These are phyloP conservation scores for Sporopachydermia cereana DNA, from an alignment of 1,139 yeast species.

Conservation along the genomic window DNA sequence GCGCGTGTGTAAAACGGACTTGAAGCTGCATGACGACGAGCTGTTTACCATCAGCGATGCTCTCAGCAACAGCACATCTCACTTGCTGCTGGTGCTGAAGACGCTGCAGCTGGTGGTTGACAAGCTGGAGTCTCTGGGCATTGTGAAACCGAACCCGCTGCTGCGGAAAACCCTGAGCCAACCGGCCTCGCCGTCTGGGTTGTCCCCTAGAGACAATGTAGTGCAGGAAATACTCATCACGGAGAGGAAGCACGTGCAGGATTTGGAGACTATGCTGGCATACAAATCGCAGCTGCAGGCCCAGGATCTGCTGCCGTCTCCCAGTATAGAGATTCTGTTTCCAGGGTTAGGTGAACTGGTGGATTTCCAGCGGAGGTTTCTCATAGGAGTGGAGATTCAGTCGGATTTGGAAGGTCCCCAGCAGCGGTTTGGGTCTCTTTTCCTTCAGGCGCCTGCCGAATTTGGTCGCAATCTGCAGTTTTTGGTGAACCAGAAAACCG, in stretches of 20 bases:
- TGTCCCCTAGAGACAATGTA: conserved; percentile 51
- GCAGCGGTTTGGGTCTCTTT: conserved; percentile 82
- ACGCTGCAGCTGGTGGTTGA: conserved; percentile 13
- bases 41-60: conserved; percentile 87
- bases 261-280: conserved; percentile 57
- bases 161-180: background rate
- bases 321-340: conserved; percentile 68
- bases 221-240: conserved; percentile 78
- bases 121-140: background rate
- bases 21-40: conserved; percentile 67
- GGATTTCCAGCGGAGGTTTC: conserved; percentile 84
- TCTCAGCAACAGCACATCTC: conserved; percentile 72
- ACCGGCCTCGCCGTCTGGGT: background rate
- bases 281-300: conserved; percentile 60
- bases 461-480: conserved; percentile 83
- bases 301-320: conserved; percentile 62
- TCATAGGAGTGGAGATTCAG: conserved; percentile 84
- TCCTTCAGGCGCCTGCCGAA: conserved; percentile 48
- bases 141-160: background rate
- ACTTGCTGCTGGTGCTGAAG: conserved; percentile 43
- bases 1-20: conserved; percentile 70
- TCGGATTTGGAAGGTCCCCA: conserved; percentile 60
- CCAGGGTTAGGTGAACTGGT: conserved; percentile 80
- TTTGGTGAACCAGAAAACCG: conserved; percentile 76
- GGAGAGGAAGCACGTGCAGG: conserved; percentile 87